Evolutionary conservation across 2,329 filamentous ascomycete species (phyloP), one percentile per base, ranked within the genome.

Genomic region (Aspergillus arachidicola): DNA sequence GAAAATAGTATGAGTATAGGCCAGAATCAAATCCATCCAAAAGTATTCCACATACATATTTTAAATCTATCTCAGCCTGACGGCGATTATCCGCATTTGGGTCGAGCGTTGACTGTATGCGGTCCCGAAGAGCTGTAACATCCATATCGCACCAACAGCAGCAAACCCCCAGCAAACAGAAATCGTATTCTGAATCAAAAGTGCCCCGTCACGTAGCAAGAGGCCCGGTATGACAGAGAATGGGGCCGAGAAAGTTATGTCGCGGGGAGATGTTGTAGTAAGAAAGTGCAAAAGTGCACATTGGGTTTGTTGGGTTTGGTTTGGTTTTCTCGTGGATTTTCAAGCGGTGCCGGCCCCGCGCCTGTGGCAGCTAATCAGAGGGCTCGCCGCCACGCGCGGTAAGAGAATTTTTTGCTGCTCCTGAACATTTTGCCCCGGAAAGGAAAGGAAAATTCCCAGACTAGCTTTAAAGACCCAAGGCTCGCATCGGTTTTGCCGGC

Each of bases 81-180:
- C 84, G 83, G 72, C 87, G 82, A 72, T 81, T 83, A 69, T 87
- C 85, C 66, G 86, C 84, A 80, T 89, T 87, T 67, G 85, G 76
- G 74, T 88, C 86, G 70, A 90, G 83, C 61, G 87, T 89, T 72
- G 85, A 84, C 78, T 86, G 83, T 74, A 90, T 89, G 75, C 87
- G 85, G 79, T 84, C 84, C 77, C 87, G 82, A 69, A 90, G 81
- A 71, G 81, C 85, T 74, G 83, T 80, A 73, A 86, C 85, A 78
- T 88, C 86, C 86, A 88, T 88, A 74, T 75, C 78, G 74, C 71
- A 74, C 70, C 72, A 70, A 68, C 68, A 68, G 69, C 68, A 69
- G 65, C 28, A 54, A 55, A 41, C 70, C 77, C 73, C 73, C 73
- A 70, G 70, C 69, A 71, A 71, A 70, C 70, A 60, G 66, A 70